Evolutionary conservation across 176 grass and related monocot genomes (phyloP).

Genomic region (Tillandsia leiboldiana): DNA sequence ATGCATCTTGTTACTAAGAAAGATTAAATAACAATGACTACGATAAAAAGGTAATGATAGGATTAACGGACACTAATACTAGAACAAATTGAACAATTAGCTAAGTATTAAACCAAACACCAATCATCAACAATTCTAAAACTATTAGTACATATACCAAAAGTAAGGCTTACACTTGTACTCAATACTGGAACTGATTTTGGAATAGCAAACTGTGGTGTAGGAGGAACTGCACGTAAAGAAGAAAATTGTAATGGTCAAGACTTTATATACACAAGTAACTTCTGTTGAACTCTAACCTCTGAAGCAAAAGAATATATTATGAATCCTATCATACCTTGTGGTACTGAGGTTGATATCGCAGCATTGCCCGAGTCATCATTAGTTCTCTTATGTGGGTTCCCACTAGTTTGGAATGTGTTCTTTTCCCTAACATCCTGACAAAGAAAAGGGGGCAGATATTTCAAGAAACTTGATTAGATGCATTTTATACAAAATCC

Average conservation of each 20-base stretch:
- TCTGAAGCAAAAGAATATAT: conserved; percentile 9
- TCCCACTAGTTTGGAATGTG: conserved; percentile 11
- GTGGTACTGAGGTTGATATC: conserved; percentile 1
- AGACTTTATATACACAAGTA: conserved; percentile 10
- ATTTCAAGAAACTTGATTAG: neutral
- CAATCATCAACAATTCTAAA: conserved; percentile 10
- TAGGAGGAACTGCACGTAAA: conserved; percentile 29
- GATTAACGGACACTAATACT: too few relatives aligned
- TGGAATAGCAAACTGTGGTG: conserved; percentile 18
- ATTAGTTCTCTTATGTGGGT: conserved; percentile 7
- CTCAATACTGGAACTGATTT: conserved; percentile 11
- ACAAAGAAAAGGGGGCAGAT: neutral
- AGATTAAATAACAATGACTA: neutral
- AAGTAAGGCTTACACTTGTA: conserved; percentile 29
- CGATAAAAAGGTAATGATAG: neutral
- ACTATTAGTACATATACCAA: neutral
- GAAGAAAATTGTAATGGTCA: conserved; percentile 6
- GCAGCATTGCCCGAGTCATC: neutral
- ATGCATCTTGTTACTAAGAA: neutral
- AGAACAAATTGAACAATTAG: neutral
- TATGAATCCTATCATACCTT: conserved; percentile 18
- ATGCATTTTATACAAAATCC: neutral
- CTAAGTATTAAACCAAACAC: conserved; percentile 3
- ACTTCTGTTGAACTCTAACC: neutral
- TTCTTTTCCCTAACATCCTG: conserved; percentile 31